These are phyloP conservation scores for Achaetomiella virescens DNA, from an alignment of 495 filamentous ascomycete genomes.

Conservation along the genomic window DNA sequence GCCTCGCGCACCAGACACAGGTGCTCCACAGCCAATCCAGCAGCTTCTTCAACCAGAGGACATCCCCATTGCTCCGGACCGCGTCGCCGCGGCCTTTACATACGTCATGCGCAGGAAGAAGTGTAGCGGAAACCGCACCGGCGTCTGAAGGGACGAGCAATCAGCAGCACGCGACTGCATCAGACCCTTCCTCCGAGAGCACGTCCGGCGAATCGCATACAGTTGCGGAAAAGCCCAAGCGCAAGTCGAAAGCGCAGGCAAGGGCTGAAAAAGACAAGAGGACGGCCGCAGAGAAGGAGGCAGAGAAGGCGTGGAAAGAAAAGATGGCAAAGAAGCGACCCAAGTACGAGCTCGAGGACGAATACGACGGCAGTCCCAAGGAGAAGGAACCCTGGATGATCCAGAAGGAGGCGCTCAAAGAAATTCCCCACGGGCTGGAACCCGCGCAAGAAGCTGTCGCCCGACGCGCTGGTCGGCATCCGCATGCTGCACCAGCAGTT, in stretches of 20 bases:
- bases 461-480: slow-evolving; percentile 83
- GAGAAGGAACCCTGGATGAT: slow-evolving; percentile 18
- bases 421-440: slow-evolving; percentile 74
- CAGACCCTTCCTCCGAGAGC: not conserved
- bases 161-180: not conserved
- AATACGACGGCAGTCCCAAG: not conserved
- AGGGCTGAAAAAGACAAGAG: not conserved
- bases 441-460: slow-evolving; percentile 79
- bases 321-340: slow-evolving; percentile 1
- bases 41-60: not conserved
- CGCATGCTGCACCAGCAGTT: slow-evolving; percentile 67
- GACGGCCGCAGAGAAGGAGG: not conserved
- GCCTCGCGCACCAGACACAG: slow-evolving; percentile 2
- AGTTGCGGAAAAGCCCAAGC: not conserved
- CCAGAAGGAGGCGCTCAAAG: slow-evolving; percentile 27
- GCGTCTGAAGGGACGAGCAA: not conserved
- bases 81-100: slow-evolving; percentile 12
- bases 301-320: not conserved
- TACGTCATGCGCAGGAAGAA: slow-evolving; percentile 10
- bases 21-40: not conserved
- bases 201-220: not conserved
- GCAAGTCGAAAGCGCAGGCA: not conserved
- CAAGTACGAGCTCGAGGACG: not conserved
- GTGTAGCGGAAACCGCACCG: not conserved
- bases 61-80: not conserved